Conservation (phyloP, 345 rosid genomes). For the Bruguiera sexangula region DNA sequence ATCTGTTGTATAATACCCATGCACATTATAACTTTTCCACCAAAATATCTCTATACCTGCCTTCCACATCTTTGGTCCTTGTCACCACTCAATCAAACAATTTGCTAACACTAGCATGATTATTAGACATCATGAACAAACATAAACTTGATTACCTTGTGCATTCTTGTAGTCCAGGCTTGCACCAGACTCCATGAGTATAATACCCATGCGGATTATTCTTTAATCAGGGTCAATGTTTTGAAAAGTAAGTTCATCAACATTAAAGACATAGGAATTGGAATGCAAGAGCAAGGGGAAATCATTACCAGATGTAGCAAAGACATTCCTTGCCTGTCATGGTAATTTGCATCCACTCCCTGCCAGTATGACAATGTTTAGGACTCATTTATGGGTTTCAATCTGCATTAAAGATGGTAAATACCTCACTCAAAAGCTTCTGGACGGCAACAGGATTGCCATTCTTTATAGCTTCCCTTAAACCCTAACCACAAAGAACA, state of each 20-base stretch:
- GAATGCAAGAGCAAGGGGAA: conserved; percentile 12
- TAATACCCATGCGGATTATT: conserved; percentile 46
- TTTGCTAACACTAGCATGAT: not conserved
- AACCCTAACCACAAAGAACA: conserved; percentile 51
- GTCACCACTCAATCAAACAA: not conserved
- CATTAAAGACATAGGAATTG: no score
- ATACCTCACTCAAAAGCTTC: conserved; percentile 82
- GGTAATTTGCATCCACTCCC: conserved; percentile 93
- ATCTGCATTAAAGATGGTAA: conserved; percentile 8
- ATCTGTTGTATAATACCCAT: not conserved
- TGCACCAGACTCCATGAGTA: conserved; percentile 80
- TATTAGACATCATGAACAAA: conserved; percentile 5
- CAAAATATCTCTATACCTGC: not conserved
- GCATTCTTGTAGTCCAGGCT: conserved; percentile 79
- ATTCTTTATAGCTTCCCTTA: conserved; percentile 94
- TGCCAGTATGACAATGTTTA: conserved; percentile 32
- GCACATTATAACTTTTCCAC: not conserved
- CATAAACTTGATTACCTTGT: conserved; percentile 54
- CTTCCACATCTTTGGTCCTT: not conserved
- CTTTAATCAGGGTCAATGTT: conserved; percentile 16
- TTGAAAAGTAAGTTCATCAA: conserved; percentile 1
- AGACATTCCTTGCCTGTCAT: conserved; percentile 85
- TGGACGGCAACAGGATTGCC: conserved; percentile 70
- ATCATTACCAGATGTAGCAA: conserved; percentile 74
- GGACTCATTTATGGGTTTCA: not conserved